Conservation (phyloP, 148 eudicot genomes). For the Chenopodium quinoa region DNA sequence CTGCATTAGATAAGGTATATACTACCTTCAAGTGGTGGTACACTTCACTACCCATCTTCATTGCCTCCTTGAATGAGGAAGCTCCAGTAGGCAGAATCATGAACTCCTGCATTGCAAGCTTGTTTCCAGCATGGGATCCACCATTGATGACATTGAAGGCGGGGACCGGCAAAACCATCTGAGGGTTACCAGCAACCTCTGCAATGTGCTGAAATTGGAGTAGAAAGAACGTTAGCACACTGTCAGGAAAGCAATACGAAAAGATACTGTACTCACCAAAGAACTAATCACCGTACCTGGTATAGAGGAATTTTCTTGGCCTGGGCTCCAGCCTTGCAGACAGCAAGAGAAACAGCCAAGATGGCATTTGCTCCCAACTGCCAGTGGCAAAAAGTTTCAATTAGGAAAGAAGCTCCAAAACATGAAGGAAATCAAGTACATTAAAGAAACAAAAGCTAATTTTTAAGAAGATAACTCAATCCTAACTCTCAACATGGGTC, state of each 20-base stretch:
- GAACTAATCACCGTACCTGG: constrained; percentile 45
- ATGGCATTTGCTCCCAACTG: constrained; percentile 99
- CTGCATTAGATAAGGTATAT: neutral
- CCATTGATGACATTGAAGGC: constrained; percentile 99
- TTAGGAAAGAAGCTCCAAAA: neutral
- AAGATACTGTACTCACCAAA: neutral
- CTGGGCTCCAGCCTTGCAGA: constrained; percentile 95
- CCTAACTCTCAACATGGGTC: neutral
- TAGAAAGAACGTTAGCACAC: neutral
- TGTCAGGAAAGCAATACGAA: neutral
- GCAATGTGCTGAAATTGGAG: constrained; percentile 77
- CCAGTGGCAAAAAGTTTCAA: constrained; percentile 4
- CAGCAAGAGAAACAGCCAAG: constrained; percentile 94
- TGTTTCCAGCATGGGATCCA: constrained; percentile 99
- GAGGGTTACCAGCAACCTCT: constrained; percentile 89
- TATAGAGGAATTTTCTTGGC: constrained; percentile 74
- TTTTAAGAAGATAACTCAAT: neutral
- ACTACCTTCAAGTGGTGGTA: constrained; percentile 87
- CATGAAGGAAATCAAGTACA: neutral
- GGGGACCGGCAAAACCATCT: constrained; percentile 91
- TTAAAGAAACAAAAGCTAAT: neutral
- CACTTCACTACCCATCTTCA: constrained; percentile 99
- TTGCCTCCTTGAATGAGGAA: constrained; percentile 81
- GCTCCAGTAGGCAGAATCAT: constrained; percentile 98
- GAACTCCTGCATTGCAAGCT: constrained; percentile 99